These are phyloP conservation scores for Podospora sp. DNA, from an alignment of 495 filamentous ascomycete species.

Conservation along the genomic window DNA sequence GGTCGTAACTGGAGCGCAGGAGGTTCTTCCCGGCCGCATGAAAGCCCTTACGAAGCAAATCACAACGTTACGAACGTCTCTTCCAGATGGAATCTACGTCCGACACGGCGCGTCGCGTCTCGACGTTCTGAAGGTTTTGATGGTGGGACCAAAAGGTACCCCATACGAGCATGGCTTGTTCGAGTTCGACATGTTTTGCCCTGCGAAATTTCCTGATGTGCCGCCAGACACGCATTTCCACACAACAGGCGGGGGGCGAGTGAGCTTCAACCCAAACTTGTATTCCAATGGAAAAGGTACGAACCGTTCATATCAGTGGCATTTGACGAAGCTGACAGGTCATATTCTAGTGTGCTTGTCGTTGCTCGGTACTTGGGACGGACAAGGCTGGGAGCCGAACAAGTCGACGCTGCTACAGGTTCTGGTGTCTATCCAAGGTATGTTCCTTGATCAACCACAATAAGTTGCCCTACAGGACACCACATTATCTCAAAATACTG, in stretches of 20 bases:
- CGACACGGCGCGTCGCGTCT: conserved; percentile 53
- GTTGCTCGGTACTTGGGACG: conserved; percentile 61
- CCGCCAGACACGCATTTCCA: conserved; percentile 56
- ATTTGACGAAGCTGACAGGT: background rate
- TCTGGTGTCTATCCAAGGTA: conserved; percentile 61
- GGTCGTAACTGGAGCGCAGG: no score
- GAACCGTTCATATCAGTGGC: conserved; percentile 17
- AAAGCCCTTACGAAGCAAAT: conserved; percentile 56
- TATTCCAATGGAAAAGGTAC: conserved; percentile 58
- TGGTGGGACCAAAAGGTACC: conserved; percentile 57
- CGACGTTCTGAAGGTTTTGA: conserved; percentile 61
- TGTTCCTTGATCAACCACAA: no score
- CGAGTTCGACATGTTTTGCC: conserved; percentile 61
- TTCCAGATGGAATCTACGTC: conserved; percentile 63
- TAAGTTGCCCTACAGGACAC: no score
- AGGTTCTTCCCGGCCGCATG: conserved; percentile 49
- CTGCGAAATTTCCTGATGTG: conserved; percentile 47
- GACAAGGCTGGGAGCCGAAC: conserved; percentile 55
- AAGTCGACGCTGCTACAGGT: conserved; percentile 60
- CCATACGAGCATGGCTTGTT: conserved; percentile 66
- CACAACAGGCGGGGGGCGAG: conserved; percentile 50
- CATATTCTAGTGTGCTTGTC: conserved; percentile 59
- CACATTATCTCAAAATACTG: no score
- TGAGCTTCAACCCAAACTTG: conserved; percentile 62
- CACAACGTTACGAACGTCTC: conserved; percentile 49